Evolutionary conservation across 768 basidiomycete species (phyloP).

Genomic region (Lactarius pseudohatsudake): DNA sequence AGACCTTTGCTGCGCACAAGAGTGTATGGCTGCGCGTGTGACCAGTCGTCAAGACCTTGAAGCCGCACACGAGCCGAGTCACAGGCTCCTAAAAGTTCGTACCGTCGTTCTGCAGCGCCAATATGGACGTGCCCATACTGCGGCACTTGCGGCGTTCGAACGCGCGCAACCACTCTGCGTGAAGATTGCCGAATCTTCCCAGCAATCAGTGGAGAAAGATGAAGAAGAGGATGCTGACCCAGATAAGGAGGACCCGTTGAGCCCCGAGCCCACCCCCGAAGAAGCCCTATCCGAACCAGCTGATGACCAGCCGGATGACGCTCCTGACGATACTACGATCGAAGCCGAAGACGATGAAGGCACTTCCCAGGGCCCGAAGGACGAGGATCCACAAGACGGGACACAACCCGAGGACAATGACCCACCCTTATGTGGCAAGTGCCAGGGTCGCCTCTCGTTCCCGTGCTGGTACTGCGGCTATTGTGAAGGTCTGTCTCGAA

Average conservation of each 20-base stretch:
- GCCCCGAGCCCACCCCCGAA: not conserved
- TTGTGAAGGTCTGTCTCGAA: constrained; percentile 29
- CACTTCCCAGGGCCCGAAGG: not conserved
- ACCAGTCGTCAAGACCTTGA: constrained; percentile 26
- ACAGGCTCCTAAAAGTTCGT: constrained; percentile 36
- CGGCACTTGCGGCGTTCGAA: constrained; percentile 7
- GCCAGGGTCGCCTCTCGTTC: constrained; percentile 28
- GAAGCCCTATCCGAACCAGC: not conserved
- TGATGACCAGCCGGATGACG: not conserved
- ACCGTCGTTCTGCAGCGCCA: constrained; percentile 19
- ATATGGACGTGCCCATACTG: not conserved
- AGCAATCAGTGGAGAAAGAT: not conserved
- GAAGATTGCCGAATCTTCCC: not conserved
- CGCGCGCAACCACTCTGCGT: not conserved
- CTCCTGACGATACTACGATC: not conserved
- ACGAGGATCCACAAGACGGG: not conserved
- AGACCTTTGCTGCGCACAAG: constrained; percentile 35
- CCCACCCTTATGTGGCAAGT: constrained; percentile 31
- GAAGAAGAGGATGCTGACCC: not conserved
- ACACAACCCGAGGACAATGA: not conserved
- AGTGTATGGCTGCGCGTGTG: constrained; percentile 30
- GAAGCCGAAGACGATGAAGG: not conserved
- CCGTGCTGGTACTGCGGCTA: constrained; percentile 38
- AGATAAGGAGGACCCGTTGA: not conserved
- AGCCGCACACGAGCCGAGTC: constrained; percentile 33